These are phyloP conservation scores for Tetratostichococcus sp. DNA, from an alignment of 139 green algal species.

Conservation along the genomic window DNA sequence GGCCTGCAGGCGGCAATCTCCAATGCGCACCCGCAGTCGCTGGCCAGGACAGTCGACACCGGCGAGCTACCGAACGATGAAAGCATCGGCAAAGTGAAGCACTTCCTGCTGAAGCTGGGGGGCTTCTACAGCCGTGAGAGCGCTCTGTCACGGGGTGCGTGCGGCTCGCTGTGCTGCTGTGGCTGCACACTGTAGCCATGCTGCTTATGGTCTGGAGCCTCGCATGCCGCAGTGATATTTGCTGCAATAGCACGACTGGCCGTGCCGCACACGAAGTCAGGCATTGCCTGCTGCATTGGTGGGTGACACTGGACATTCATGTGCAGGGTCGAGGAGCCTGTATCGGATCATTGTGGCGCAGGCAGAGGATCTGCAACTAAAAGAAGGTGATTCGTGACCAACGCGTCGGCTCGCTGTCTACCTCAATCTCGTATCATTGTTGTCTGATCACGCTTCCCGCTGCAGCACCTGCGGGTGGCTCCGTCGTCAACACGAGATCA, in stretches of 20 bases:
- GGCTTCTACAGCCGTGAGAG: conserved; percentile 47
- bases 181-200: background rate
- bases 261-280: no score
- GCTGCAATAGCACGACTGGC: no score
- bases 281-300: background rate
- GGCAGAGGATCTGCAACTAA: background rate
- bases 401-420: background rate
- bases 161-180: background rate
- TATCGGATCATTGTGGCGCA: conserved; percentile 14
- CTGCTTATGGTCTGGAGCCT: background rate
- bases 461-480: background rate
- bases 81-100: conserved; percentile 3
- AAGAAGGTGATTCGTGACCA: conserved; percentile 11
- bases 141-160: conserved; percentile 22
- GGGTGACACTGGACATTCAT: no score
- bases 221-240: background rate
- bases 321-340: conserved; percentile 11
- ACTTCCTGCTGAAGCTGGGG: conserved; percentile 25
- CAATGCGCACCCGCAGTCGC: conserved; percentile 7
- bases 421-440: background rate
- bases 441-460: background rate
- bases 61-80: conserved; percentile 3
- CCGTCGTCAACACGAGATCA: no score
- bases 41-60: conserved; percentile 10
- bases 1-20: background rate